Base-by-base conservation (phyloP, 2,329 filamentous ascomycete species). In the Incumbomyces lentus region DNA sequence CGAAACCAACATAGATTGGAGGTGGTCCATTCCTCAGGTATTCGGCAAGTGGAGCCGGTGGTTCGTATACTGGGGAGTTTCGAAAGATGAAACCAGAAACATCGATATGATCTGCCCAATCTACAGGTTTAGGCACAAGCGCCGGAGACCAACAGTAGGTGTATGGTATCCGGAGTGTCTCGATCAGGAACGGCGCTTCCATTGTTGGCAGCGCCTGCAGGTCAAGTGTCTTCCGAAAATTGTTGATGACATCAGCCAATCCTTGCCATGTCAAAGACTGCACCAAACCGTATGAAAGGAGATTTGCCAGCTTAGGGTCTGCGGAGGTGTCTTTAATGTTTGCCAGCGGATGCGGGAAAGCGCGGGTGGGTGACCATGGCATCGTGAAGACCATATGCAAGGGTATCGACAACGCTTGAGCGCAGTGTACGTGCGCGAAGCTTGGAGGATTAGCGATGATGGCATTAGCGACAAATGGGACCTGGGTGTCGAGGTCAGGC, bases 1-100 rank as follows among this genome's bases (percentile, higher is more conserved):
- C 74, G 52, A 78, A 78, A 1, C 75, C 74, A 31, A 78, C 72
- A 44, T 78, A 78, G 0, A 78, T 57, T 0, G 75, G 74, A 5
- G 68, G 62, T 2, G 70, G 64, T 0, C 74, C 74, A 0, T 60
- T 57, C 10, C 53, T 55, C 1, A 78, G 62, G 40, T 77, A 78
- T 0, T 53, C 49, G 2, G 54, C 57, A 2, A 74, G 51, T 6
- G 68, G 67, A 0, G 58, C 46, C 0, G 66, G 59, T 1, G 71
- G 69, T 1, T 55, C 62, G 47, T 71, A 67, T 6, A 52, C n/a
- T n/a, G 64, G 58, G 1, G 56, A 44, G 45, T 60, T 57, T 26
- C 61, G 54, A 52, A 73, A 71, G 49, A 69, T 70, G 50, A 73
- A 74, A 0, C 71, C 71, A 31, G 66, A 71, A 8, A 71, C 56